Conservation (phyloP, 1,139 yeast species). For the Geotrichum aggregatum region DNA sequence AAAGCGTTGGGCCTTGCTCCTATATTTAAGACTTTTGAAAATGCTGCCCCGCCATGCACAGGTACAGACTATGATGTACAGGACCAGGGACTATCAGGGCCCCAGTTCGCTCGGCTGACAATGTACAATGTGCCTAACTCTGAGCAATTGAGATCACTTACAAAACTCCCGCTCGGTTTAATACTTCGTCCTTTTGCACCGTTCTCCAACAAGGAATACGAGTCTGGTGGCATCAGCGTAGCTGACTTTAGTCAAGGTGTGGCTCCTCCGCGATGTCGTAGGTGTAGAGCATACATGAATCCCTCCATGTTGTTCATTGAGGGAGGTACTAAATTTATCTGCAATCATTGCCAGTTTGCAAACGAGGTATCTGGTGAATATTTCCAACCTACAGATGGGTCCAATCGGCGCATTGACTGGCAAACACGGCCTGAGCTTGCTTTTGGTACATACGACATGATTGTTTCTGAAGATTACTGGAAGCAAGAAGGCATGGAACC, state of each 20-base stretch:
- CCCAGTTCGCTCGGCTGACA: constrained; percentile 71
- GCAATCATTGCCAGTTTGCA: constrained; percentile 84
- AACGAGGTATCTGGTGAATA: constrained; percentile 69
- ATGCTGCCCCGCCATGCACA: constrained; percentile 77
- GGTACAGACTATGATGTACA: constrained; percentile 64
- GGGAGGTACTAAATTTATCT: constrained; percentile 60
- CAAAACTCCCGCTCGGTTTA: constrained; percentile 78
- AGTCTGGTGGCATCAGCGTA: constrained; percentile 52
- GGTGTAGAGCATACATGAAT: constrained; percentile 87
- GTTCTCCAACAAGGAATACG: constrained; percentile 19
- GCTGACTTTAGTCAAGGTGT: constrained; percentile 52
- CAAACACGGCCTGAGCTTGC: constrained; percentile 69
- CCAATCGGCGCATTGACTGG: constrained; percentile 60
- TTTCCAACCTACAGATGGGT: constrained; percentile 56
- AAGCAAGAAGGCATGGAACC: constrained; percentile 46
- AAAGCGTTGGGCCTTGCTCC: constrained; percentile 42
- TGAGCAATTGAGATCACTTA: constrained; percentile 62
- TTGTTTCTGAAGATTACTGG: constrained; percentile 73
- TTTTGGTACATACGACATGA: constrained; percentile 78
- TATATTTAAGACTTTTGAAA: constrained; percentile 64
- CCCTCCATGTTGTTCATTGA: constrained; percentile 71
- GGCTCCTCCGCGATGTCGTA: constrained; percentile 83
- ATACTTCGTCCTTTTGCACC: constrained; percentile 78
- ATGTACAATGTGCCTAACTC: constrained; percentile 81
- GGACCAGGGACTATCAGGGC: constrained; percentile 83